These are phyloP conservation scores for Dactylella cylindrospora DNA, from an alignment of 2,329 filamentous ascomycete species.

Conservation along the genomic window DNA sequence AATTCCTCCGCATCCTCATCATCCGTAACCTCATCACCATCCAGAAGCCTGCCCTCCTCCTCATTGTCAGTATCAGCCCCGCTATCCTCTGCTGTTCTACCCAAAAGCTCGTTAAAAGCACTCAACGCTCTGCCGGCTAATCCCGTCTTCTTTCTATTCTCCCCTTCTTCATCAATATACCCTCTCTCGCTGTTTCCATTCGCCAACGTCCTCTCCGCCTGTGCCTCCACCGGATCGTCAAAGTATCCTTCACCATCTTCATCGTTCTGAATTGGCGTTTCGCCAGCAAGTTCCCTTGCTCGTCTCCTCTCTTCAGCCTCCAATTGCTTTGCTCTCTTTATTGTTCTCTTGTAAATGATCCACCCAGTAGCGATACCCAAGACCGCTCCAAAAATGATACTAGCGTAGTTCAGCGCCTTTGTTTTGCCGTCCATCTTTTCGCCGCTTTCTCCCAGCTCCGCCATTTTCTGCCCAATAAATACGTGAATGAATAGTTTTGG, in stretches of 20 bases:
- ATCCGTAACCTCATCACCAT: conserved; percentile 38
- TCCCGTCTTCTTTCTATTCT: neutral
- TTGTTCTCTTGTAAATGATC: conserved; percentile 68
- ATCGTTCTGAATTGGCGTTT: neutral
- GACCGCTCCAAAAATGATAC: conserved; percentile 64
- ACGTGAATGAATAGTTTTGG: conserved; percentile 90
- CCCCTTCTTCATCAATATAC: conserved; percentile 17
- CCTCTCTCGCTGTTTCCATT: neutral
- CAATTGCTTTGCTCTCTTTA: conserved; percentile 45
- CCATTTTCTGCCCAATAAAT: conserved; percentile 84
- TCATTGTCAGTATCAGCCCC: conserved; percentile 43
- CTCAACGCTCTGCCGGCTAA: conserved; percentile 35
- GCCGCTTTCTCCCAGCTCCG: conserved; percentile 73
- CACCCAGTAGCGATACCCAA: conserved; percentile 76
- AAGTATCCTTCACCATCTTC: conserved; percentile 32
- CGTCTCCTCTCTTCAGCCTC: conserved; percentile 46
- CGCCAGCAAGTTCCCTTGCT: conserved; percentile 13
- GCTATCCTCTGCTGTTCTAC: conserved; percentile 14
- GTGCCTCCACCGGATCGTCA: conserved; percentile 44
- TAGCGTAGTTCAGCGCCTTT: conserved; percentile 79
- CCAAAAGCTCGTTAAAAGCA: conserved; percentile 36
- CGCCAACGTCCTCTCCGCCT: conserved; percentile 42
- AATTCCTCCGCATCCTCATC: conserved; percentile 46
- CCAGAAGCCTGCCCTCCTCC: conserved; percentile 41
- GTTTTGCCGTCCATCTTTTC: conserved; percentile 78